Base-by-base conservation (phyloP, 2,329 filamentous ascomycete genomes). In the Xylariaceae sp. region DNA sequence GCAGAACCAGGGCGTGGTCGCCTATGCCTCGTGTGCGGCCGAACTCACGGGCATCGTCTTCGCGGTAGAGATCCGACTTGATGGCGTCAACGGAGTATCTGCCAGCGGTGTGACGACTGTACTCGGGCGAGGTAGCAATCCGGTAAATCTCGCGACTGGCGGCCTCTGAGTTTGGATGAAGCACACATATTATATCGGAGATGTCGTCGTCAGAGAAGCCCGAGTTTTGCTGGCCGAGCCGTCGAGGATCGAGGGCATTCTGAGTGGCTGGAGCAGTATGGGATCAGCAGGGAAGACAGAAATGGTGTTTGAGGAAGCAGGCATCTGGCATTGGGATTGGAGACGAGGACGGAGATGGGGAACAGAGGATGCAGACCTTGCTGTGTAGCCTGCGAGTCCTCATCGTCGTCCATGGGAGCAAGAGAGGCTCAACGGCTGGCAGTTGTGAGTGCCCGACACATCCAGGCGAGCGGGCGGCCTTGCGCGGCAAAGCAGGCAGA, bases 151-250 rank as follows among this genome's bases (percentile, higher is more conserved):
- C 87, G 55, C 76, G 74, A 55, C 86, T 84, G 17, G 92, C 89
- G 18, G 81, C 79, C 36, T 82, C 75, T 2, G 90, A 89, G 57
- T 82, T 82, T 11, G 92, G 91, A 59, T 95, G 85, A 27, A 97
- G 78, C 49, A 96, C 83, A 70, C 90, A 95, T 57, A 96, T 82
- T 59, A 96, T 89, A 69, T 96, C 91, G 54, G 89, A 82, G 44
- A 94, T 81, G 66, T 96, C 91, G 57, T 88, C 81, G 58, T 91
- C 86, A 46, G 81, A 86, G 53, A 96, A 83, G 48, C 89, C 89
- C 38, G 89, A 94, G 65, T 89, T 88, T 68, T 89, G 87, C 65
- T 86, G 78, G 48, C 90, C 90, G 54, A 88, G 67, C 47, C 90
- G 84, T 55, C 90, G 82, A 38, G 90, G 89, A 66, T 96, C 90